Evolutionary conservation across 1,139 yeast species (phyloP).

Genomic region (Sugiyamaella japonica): DNA sequence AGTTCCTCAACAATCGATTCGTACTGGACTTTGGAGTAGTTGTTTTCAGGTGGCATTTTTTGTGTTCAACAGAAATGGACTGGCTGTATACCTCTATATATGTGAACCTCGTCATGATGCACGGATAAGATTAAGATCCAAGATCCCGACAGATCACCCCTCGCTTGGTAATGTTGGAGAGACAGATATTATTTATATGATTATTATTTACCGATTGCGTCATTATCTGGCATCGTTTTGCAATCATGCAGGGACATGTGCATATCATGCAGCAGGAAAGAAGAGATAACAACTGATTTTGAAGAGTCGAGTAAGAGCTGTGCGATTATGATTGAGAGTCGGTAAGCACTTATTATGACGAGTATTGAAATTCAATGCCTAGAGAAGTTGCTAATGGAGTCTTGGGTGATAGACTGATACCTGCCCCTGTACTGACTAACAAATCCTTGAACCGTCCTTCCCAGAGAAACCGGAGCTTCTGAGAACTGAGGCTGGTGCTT

Average conservation of each 20-base stretch:
- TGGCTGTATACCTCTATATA: slow-evolving; percentile 2
- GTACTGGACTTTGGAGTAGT: slow-evolving; percentile 8
- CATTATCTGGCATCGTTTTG: slow-evolving; percentile 9
- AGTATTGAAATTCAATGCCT: slow-evolving; percentile 44
- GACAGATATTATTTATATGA: neutral
- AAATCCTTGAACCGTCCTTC: slow-evolving; percentile 85
- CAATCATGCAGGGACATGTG: slow-evolving; percentile 14
- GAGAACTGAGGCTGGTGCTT: slow-evolving; percentile 67
- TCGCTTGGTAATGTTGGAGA: neutral
- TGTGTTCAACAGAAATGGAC: neutral
- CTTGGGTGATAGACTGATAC: slow-evolving; percentile 41
- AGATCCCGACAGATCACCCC: neutral
- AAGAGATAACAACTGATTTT: neutral
- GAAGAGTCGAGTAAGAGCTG: no score
- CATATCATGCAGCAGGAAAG: neutral
- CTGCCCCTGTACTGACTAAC: slow-evolving; percentile 73
- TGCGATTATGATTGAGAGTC: neutral
- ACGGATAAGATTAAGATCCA: neutral
- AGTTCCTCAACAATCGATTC: slow-evolving; percentile 6
- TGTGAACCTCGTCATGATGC: neutral
- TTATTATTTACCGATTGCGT: slow-evolving; percentile 11
- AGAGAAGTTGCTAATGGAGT: slow-evolving; percentile 38
- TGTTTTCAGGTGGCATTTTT: slow-evolving; percentile 3
- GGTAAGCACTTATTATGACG: slow-evolving; percentile 24
- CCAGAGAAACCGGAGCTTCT: slow-evolving; percentile 69